Evolutionary conservation across 2,329 filamentous ascomycete species (phyloP), one percentile per base, ranked within the genome.

Genomic region (Neonectria coccinea): DNA sequence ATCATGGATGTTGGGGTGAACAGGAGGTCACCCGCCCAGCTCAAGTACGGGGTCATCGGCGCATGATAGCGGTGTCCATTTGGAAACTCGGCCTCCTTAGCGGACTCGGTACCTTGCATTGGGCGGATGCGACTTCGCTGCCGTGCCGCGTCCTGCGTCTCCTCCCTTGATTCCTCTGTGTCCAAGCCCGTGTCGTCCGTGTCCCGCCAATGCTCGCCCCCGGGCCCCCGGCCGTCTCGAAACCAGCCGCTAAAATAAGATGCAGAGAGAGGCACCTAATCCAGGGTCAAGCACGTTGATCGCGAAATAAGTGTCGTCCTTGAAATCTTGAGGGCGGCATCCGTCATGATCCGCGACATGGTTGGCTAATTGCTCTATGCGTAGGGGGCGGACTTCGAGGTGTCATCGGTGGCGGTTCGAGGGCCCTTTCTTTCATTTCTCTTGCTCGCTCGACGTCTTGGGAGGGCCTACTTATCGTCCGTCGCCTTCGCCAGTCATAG

Each of bases 81-180:
- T 33, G 16, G 59, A 51, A 48, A 51, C 39, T 54, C 33, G 31
- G 31, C 31, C 31, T 33, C 31, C 36, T 39, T 36, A 18, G 10
- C 39, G 22, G 22, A 20, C 41, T 41, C 8, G 55, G 60, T 63
- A 63, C 60, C 60, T 63, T 63, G 60, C 60, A 63, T 63, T 42
- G 39, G 39, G 10, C 10, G n/a, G n/a, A 42, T 42, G 39, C 39
- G 18, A 42, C 39, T 42, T 12, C n/a, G 25, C 25, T 25, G 25
- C 25, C 25, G 12, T 20, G 39, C 39, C 39, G 39, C 39, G 39
- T 18, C n/a, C 39, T 42, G 39, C 36, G 36, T 9, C 39, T 9
- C 39, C 39, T 42, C 5, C 5, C 25, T 25, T 25, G 25, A 25
- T 25, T 25, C 25, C 25, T 25, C 6, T 1, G 5, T 25, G 25